A percentile compares a stretch with the other conserved stretches of the same genome.
These are phyloP conservation scores for Naganishia sp. DNA, from an alignment of 1,284 basidiomycete genomes.

Conservation along the genomic window DNA sequence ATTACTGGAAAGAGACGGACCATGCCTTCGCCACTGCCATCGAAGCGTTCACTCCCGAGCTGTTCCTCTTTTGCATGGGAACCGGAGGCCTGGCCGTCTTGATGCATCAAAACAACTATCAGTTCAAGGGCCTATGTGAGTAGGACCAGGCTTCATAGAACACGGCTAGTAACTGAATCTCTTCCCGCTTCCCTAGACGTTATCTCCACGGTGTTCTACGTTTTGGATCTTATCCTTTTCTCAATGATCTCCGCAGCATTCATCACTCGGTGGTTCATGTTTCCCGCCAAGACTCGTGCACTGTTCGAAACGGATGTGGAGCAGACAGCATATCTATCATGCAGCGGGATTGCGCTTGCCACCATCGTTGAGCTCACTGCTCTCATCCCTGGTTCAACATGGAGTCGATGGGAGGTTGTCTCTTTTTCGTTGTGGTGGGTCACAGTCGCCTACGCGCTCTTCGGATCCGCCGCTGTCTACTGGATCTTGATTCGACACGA, in stretches of 20 bases:
- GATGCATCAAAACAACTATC: slow-evolving; percentile 35
- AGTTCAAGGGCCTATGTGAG: slow-evolving; percentile 36
- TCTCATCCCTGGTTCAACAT: slow-evolving; percentile 32
- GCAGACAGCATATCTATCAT: slow-evolving; percentile 36
- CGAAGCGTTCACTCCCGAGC: slow-evolving; percentile 34
- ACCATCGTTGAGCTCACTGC: slow-evolving; percentile 34
- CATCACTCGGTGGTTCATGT: slow-evolving; percentile 34
- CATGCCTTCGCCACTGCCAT: slow-evolving; percentile 29
- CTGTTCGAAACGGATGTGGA: slow-evolving; percentile 36
- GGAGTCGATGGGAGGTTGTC: slow-evolving; percentile 36
- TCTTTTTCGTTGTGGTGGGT: slow-evolving; percentile 36
- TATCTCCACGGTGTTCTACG: slow-evolving; percentile 34
- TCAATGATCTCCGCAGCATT: slow-evolving; percentile 30
- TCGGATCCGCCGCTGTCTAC: slow-evolving; percentile 33
- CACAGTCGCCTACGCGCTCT: slow-evolving; percentile 28
- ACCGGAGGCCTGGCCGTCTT: slow-evolving; percentile 36
- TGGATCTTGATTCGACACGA: slow-evolving; percentile 36
- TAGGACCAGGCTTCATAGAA: neutral
- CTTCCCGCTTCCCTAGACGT: slow-evolving; percentile 7
- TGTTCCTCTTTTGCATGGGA: slow-evolving; percentile 38
- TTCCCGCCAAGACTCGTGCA: slow-evolving; percentile 29
- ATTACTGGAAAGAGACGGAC: slow-evolving; percentile 37
- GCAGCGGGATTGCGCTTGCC: slow-evolving; percentile 32
- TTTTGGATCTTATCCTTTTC: slow-evolving; percentile 35
- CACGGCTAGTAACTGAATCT: neutral